A percentile compares a stretch with the other conserved stretches of the same genome.
Conservation (phyloP, 345 rosid species). For the Clarkia xantiana region DNA sequence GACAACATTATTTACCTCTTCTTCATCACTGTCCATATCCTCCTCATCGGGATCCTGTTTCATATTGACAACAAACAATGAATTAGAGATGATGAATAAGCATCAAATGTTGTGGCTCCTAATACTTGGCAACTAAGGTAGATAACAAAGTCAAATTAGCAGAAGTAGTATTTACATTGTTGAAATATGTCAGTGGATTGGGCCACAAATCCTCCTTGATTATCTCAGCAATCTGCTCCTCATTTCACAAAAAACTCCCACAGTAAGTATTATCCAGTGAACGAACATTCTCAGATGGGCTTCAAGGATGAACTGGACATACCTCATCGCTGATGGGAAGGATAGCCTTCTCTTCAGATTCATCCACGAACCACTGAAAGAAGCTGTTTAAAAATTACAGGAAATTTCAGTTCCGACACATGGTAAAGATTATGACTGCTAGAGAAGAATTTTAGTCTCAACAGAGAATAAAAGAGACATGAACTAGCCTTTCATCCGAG, state of each 20-base stretch:
- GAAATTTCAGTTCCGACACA: neutral
- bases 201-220: conserved; percentile 94
- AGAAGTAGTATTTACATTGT: conserved; percentile 31
- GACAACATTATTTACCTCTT: too few species aligned
- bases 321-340: conserved; percentile 79
- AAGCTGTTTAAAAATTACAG: conserved; percentile 29
- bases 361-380: conserved; percentile 72
- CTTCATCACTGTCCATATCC: conserved; percentile 19
- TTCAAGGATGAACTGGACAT: neutral
- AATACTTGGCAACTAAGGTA: too few species aligned
- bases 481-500: conserved; percentile 50
- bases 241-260: neutral
- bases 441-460: neutral
- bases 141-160: too few species aligned
- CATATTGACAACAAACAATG: too few species aligned
- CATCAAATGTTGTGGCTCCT: too few species aligned
- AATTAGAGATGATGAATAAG: too few species aligned
- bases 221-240: conserved; percentile 89
- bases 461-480: too few species aligned
- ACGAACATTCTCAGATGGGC: neutral
- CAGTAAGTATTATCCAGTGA: neutral
- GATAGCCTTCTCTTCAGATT: conserved; percentile 33
- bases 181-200: conserved; percentile 85
- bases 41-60: conserved; percentile 60
- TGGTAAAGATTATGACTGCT: neutral